Evolutionary conservation across 441 rosid genomes (phyloP), one percentile per base, ranked within the genome.

Genomic region (Raphanus hybrid): DNA sequence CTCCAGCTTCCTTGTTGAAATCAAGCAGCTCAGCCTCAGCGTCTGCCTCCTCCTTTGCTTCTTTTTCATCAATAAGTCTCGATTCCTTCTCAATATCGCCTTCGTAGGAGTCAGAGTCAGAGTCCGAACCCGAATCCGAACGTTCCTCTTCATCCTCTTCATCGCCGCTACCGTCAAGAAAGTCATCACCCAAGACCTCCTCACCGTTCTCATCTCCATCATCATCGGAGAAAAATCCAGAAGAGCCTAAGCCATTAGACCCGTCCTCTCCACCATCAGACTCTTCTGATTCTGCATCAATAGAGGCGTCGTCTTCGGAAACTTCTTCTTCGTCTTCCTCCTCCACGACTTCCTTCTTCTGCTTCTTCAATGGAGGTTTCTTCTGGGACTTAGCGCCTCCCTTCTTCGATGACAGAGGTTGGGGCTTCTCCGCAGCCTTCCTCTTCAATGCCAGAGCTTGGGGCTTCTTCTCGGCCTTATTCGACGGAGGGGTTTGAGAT

Each of bases 141-240:
- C 52, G 2, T 26, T 23, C 71, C 86, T 39, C 43, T 50, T 65
- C 66, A 5, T 23, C 71, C 85, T 39, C 43, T 50, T 65, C 66
- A 9, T 76, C 83, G 1, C 80, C 95, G 78, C 86, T 79, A 80
- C 88, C 91, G 71, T 73, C 89, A 11, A 90, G 89, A 58, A 91
- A 91, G 81, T 91, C 91, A 73, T 88, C 89, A 9, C 89, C 86
- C 60, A 93, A 81, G 4, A 87, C 86, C 68, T 83, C 93, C 71
- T 90, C 92, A 35, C 86, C 75, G 9, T 48, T 72, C 54, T 62
- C 76, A 15, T 27, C 75, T 15, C 20, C 68, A 10, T 70, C 66
- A 2, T 83, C 92, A 61, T 87, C 93, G 1, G 92, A 88, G 18
- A 88, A 85, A 27, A 83, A 77, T 11, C 87, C 94, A 29, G 93